These are phyloP conservation scores for Tricholomella constricta DNA, from an alignment of 768 basidiomycete genomes.

Conservation along the genomic window DNA sequence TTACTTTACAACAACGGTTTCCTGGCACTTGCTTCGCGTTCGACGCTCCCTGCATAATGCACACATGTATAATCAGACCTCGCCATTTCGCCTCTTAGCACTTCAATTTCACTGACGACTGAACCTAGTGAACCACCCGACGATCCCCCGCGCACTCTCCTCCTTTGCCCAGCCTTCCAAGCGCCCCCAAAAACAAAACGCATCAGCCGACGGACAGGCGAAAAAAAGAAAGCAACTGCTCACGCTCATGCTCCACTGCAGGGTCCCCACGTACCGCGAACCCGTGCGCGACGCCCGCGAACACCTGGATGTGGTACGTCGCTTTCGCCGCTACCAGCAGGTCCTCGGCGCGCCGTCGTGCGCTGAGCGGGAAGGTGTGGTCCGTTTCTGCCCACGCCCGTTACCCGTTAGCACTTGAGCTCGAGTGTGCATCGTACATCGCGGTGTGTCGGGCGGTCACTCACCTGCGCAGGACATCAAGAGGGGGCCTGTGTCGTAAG, in stretches of 20 bases:
- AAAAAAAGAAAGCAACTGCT: too few relatives aligned
- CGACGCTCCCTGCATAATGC: too few relatives aligned
- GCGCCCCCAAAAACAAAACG: not conserved
- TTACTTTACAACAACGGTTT: too few relatives aligned
- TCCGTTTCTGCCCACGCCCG: constrained; percentile 64
- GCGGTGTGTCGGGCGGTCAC: too few relatives aligned
- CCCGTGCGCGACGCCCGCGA: constrained; percentile 51
- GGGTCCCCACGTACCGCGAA: constrained; percentile 51
- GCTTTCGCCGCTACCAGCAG: constrained; percentile 52
- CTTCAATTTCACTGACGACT: too few relatives aligned
- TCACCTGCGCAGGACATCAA: constrained; percentile 58
- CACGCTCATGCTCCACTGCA: constrained; percentile 40
- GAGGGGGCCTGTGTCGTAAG: constrained; percentile 44
- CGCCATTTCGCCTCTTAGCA: too few relatives aligned
- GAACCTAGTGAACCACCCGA: constrained; percentile 56
- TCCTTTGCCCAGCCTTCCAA: constrained; percentile 66
- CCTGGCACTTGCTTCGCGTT: too few relatives aligned
- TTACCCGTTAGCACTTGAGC: too few relatives aligned
- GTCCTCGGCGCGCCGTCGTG: constrained; percentile 57
- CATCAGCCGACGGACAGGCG: not conserved
- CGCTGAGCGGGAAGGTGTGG: constrained; percentile 50
- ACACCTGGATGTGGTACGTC: constrained; percentile 58
- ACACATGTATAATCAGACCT: too few relatives aligned
- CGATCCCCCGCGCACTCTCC: constrained; percentile 51
- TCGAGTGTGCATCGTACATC: too few relatives aligned